These are phyloP conservation scores for Corrigiola litoralis DNA, from an alignment of 179 eudicot genomes.

Conservation along the genomic window DNA sequence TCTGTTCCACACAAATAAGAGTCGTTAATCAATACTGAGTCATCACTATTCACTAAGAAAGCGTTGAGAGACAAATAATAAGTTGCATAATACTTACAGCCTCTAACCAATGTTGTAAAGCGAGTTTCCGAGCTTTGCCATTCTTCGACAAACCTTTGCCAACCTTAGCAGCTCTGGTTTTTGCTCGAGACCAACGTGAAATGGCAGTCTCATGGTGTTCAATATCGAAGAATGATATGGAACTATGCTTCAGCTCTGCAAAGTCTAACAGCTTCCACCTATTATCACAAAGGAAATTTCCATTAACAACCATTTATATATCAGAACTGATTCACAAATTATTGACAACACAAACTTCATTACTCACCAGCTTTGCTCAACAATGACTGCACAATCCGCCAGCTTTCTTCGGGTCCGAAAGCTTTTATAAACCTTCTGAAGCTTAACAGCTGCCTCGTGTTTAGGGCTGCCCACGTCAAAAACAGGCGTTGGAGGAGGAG, in stretches of 20 bases:
- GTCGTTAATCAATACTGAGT: too few relatives aligned
- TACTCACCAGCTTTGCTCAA: slow-evolving; percentile 85
- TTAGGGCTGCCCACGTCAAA: slow-evolving; percentile 48
- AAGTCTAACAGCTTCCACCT: slow-evolving; percentile 96
- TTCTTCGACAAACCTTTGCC: slow-evolving; percentile 90
- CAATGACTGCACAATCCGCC: slow-evolving; percentile 91
- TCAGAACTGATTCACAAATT: not conserved
- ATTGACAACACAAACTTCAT: not conserved
- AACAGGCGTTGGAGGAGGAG: slow-evolving; percentile 17
- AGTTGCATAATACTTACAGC: slow-evolving; percentile 48
- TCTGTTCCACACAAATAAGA: slow-evolving; percentile 40
- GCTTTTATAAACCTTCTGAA: slow-evolving; percentile 81
- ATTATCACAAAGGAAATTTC: not conserved
- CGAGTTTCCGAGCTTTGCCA: slow-evolving; percentile 82
- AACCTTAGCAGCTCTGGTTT: slow-evolving; percentile 95
- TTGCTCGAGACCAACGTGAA: slow-evolving; percentile 95
- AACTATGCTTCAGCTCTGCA: slow-evolving; percentile 83
- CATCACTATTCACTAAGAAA: not conserved
- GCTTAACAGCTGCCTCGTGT: slow-evolving; percentile 66
- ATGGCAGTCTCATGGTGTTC: slow-evolving; percentile 87
- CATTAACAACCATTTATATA: not conserved
- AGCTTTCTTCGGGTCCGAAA: slow-evolving; percentile 70
- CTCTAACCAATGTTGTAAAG: slow-evolving; percentile 97
- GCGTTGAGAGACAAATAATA: not conserved
- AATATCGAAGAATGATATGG: slow-evolving; percentile 80